These are phyloP conservation scores for Macaranga tanarius DNA, from an alignment of 441 rosid genomes.

Conservation along the genomic window DNA sequence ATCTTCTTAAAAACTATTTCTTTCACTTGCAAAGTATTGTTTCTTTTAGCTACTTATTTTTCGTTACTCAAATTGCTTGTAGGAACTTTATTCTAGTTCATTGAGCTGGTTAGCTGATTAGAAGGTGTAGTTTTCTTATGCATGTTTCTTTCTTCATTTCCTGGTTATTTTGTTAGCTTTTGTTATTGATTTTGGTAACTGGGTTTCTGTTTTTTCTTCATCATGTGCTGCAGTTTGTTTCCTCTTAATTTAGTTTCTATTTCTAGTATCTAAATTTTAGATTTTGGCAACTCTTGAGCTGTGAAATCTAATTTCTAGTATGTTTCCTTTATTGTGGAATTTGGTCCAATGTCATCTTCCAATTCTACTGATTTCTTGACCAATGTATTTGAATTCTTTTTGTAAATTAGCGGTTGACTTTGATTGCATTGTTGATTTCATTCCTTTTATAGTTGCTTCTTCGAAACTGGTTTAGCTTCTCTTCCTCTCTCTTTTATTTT, in stretches of 20 bases:
- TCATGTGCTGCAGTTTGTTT: no score
- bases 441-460: conserved; percentile 3
- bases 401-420: neutral
- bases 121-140: conserved; percentile 5
- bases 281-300: neutral
- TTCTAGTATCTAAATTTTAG: no score
- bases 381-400: neutral
- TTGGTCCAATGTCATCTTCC: no score
- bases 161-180: neutral
- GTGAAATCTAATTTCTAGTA: neutral
- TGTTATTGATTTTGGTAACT: neutral
- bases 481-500: neutral
- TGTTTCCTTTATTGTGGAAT: neutral
- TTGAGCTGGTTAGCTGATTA: neutral
- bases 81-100: neutral
- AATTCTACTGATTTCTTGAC: neutral
- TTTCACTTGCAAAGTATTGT: neutral
- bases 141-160: neutral
- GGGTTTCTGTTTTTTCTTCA: conserved; percentile 5
- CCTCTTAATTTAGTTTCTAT: no score
- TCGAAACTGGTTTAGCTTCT: neutral
- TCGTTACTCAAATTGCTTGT: neutral
- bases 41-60: no score
- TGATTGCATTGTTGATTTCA: conserved; percentile 1
- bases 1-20: neutral